Evolutionary conservation across 1,284 basidiomycete genomes (phyloP).

Genomic region (Moniliella sp.): DNA sequence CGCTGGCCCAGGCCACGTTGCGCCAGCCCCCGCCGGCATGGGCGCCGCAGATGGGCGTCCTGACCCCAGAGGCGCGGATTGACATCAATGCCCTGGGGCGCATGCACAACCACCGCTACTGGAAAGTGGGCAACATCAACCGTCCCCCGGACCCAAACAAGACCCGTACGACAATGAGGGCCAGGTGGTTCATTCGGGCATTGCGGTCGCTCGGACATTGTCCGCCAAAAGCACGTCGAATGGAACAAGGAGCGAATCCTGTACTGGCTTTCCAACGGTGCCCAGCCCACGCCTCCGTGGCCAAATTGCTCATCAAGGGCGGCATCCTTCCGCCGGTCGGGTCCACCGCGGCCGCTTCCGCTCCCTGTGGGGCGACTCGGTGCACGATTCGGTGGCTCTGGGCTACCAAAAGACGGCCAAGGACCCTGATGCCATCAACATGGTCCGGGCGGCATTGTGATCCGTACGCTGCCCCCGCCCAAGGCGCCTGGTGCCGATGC

Average conservation of each 20-base stretch:
- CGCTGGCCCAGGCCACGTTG: constrained; percentile 36
- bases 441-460: too few relatives aligned
- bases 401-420: too few relatives aligned
- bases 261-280: constrained; percentile 70
- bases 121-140: too few relatives aligned
- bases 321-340: constrained; percentile 35
- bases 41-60: neutral
- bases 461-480: too few relatives aligned
- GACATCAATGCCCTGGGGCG: neutral
- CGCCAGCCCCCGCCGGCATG: neutral
- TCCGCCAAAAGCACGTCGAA: constrained; percentile 50
- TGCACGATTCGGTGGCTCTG: too few relatives aligned
- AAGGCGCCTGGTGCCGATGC: too few relatives aligned
- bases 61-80: neutral
- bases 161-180: neutral
- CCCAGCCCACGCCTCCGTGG: constrained; percentile 59
- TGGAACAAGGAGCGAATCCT: constrained; percentile 75
- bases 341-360: too few relatives aligned
- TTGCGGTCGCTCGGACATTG: constrained; percentile 1
- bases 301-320: constrained; percentile 58
- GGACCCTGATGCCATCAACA: too few relatives aligned
- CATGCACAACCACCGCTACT: neutral
- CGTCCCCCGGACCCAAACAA: neutral
- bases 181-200: neutral
- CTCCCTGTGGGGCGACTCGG: too few relatives aligned